Conservation (phyloP, 2,329 filamentous ascomycete genomes). For the Lachnellula subtilissima region DNA sequence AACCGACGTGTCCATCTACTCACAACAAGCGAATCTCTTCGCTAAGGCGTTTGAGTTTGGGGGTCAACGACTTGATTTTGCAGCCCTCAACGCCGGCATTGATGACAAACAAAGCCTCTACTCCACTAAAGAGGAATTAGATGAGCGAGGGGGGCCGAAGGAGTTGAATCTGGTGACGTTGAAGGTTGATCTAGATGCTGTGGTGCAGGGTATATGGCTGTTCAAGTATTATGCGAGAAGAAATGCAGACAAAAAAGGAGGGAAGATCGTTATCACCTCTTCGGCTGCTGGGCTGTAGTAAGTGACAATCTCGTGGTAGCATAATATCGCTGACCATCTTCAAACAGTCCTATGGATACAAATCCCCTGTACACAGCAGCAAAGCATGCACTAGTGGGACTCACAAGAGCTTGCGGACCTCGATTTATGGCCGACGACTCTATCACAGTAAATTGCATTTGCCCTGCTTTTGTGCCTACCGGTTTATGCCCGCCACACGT, state of each 20-base stretch:
- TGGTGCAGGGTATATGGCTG: conserved; percentile 39
- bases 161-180: conserved; percentile 35
- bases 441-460: conserved; percentile 35
- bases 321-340: conserved; percentile 11
- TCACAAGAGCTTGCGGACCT: conserved; percentile 29
- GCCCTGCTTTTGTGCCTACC: conserved; percentile 34
- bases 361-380: conserved; percentile 19
- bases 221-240: conserved; percentile 38
- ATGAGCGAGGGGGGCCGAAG: conserved; percentile 30
- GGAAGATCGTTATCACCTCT: conserved; percentile 38
- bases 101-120: conserved; percentile 37
- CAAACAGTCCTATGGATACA: conserved; percentile 8
- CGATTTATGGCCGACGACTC: conserved; percentile 27
- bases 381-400: conserved; percentile 28
- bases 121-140: conserved; percentile 27
- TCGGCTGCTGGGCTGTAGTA: conserved; percentile 34
- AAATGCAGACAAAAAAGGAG: conserved; percentile 31
- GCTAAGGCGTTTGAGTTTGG: conserved; percentile 37
- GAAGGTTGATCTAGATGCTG: conserved; percentile 37
- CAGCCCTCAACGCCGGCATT: conserved; percentile 41
- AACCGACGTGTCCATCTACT: conserved; percentile 37
- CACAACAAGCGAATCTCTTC: conserved; percentile 36
- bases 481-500: conserved; percentile 29
- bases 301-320: conserved; percentile 1
- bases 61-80: conserved; percentile 34